Conservation (phyloP, 176 grass and related monocot genomes). For the Calamus simplicifolius region DNA sequence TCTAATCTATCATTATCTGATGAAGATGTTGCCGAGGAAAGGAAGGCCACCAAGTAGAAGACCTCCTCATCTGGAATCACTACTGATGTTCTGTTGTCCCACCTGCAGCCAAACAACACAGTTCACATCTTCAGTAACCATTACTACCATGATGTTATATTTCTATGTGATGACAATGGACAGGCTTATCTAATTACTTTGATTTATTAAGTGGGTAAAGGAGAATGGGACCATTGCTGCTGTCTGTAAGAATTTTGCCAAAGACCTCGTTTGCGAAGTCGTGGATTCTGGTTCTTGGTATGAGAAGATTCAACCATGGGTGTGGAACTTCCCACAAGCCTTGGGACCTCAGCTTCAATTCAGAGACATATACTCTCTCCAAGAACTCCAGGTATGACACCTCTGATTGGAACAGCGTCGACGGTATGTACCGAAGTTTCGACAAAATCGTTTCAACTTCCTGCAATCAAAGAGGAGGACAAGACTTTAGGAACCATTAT, state of each 20-base stretch:
- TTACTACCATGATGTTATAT: too few relatives aligned
- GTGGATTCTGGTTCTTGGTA: constrained; percentile 59
- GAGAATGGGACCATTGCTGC: constrained; percentile 82
- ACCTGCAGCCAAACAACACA: constrained; percentile 28
- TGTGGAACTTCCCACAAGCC: constrained; percentile 95
- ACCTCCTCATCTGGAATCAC: constrained; percentile 82
- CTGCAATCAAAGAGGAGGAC: constrained; percentile 23
- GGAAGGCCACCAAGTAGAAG: constrained; percentile 89
- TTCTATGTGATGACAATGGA: too few relatives aligned
- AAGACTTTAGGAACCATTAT: too few relatives aligned
- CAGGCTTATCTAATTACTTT: constrained; percentile 34
- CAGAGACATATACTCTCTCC: constrained; percentile 77
- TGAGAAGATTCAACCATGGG: constrained; percentile 90
- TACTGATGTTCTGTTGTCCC: constrained; percentile 77
- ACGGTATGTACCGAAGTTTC: constrained; percentile 55
- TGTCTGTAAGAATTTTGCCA: constrained; percentile 81
- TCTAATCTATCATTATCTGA: constrained; percentile 40
- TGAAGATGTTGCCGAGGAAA: constrained; percentile 54
- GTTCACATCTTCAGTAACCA: too few relatives aligned
- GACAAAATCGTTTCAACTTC: constrained; percentile 51
- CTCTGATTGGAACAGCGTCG: constrained; percentile 80
- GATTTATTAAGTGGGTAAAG: constrained; percentile 87
- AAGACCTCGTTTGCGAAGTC: constrained; percentile 66
- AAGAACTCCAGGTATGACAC: constrained; percentile 83
- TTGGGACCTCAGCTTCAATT: constrained; percentile 65